phyloP scores from a whole-genome alignment of 306 rosid genomes.

The Vigna trinervia region DNA sequence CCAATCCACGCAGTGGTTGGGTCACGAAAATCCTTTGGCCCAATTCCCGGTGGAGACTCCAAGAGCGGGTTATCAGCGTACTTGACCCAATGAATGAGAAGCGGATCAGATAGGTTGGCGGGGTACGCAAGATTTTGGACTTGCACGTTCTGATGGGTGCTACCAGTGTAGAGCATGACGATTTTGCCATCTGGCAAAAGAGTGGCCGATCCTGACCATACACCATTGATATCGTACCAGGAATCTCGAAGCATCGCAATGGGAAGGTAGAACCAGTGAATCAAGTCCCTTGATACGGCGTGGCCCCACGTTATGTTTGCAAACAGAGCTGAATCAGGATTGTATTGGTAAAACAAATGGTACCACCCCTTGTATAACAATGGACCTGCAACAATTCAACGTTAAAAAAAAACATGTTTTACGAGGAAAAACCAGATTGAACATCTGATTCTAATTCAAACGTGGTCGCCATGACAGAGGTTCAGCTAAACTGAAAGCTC shows the following conservation, averaged over 20 bases:
- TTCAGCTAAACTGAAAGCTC: too few species aligned
- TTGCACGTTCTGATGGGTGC: constrained; percentile 57
- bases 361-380: constrained; percentile 77
- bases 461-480: too few species aligned
- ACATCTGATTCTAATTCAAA: too few species aligned
- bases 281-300: constrained; percentile 73
- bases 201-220: constrained; percentile 89
- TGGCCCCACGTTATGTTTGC: constrained; percentile 96
- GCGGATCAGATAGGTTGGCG: constrained; percentile 80
- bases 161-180: constrained; percentile 72
- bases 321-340: constrained; percentile 82
- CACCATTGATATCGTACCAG: constrained; percentile 71
- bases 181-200: constrained; percentile 73
- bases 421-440: too few species aligned
- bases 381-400: constrained; percentile 58
- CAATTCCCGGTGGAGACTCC: constrained; percentile 64
- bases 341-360: constrained; percentile 90
- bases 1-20: constrained; percentile 83
- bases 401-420: too few species aligned
- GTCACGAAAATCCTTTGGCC: constrained; percentile 65
- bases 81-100: constrained; percentile 80
- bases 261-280: constrained; percentile 88
- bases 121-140: constrained; percentile 84
- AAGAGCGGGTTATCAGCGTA: constrained; percentile 67
- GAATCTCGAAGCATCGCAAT: constrained; percentile 66